Conservation (phyloP, 2,329 filamentous ascomycete species). For the Paracorniculantispora psalliotae region DNA sequence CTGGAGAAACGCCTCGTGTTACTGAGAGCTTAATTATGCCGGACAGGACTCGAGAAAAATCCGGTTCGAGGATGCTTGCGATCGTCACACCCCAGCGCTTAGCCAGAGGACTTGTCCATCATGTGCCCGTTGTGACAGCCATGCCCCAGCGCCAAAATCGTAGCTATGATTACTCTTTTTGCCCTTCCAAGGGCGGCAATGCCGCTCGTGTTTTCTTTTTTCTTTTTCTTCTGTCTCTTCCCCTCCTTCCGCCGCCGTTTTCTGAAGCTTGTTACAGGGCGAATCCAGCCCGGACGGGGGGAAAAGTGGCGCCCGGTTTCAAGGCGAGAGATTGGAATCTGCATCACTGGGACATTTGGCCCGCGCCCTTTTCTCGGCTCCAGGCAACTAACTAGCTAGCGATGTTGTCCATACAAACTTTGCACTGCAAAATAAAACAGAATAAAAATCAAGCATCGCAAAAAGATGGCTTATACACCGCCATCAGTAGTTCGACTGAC, state of each 20-base stretch:
- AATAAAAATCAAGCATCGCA: background rate
- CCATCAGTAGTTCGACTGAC: background rate
- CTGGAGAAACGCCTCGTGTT: slow-evolving; percentile 8
- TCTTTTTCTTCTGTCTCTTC: no score
- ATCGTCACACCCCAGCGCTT: background rate
- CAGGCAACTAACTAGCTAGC: background rate
- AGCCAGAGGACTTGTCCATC: no score
- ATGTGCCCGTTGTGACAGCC: background rate
- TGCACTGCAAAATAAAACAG: background rate
- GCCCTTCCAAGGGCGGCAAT: no score
- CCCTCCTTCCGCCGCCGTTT: background rate
- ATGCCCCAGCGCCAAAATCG: no score
- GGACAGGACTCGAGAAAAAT: no score
- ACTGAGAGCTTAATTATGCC: no score
- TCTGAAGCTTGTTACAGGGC: slow-evolving; percentile 1
- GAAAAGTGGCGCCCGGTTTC: slow-evolving; percentile 12
- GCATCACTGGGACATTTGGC: background rate
- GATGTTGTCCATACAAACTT: background rate
- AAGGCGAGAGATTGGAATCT: slow-evolving; percentile 5
- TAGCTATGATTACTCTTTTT: no score
- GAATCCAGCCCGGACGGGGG: background rate
- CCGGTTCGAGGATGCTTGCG: background rate
- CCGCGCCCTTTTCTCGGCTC: background rate
- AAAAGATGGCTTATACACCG: background rate
- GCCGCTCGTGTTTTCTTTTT: no score